Conservation (phyloP, 192 early-diverging fungal species). For the Coemansia erecta region DNA sequence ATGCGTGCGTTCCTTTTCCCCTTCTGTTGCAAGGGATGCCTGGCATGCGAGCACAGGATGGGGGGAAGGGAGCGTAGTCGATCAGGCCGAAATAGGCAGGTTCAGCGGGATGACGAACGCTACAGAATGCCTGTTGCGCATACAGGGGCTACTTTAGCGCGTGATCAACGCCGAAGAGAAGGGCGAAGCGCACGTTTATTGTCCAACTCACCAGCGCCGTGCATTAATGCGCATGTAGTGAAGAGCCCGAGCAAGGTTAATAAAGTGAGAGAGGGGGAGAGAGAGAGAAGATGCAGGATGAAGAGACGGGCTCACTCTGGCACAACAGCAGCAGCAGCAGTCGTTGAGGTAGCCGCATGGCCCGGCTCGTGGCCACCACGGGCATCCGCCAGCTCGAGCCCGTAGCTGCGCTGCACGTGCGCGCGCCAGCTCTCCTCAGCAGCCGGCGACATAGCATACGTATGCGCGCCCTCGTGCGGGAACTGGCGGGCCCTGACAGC, state of each 20-base stretch:
- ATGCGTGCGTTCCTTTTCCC: constrained; percentile 1
- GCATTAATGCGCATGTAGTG: too few relatives aligned
- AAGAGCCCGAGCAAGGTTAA: neutral
- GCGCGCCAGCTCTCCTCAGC: constrained; percentile 45
- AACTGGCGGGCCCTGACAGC: constrained; percentile 79
- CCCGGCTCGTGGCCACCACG: neutral
- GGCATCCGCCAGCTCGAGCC: constrained; percentile 21
- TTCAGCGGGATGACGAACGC: too few relatives aligned
- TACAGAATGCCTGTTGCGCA: too few relatives aligned
- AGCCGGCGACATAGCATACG: constrained; percentile 59
- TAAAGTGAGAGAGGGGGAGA: neutral
- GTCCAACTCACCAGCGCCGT: too few relatives aligned
- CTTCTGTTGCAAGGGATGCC: neutral
- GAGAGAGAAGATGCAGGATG: neutral
- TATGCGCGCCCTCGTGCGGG: constrained; percentile 70
- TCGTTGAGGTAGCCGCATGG: neutral
- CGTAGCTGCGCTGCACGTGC: constrained; percentile 40
- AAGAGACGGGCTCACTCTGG: neutral
- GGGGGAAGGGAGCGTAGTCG: too few relatives aligned
- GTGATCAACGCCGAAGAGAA: too few relatives aligned
- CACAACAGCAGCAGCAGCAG: neutral
- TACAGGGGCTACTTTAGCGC: too few relatives aligned
- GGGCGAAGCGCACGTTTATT: too few relatives aligned
- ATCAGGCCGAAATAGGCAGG: too few relatives aligned
- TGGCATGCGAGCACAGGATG: constrained; percentile 1